Evolutionary conservation across 495 filamentous ascomycete species (phyloP), one percentile per base, ranked within the genome.

Genomic region (Halenospora varia): DNA sequence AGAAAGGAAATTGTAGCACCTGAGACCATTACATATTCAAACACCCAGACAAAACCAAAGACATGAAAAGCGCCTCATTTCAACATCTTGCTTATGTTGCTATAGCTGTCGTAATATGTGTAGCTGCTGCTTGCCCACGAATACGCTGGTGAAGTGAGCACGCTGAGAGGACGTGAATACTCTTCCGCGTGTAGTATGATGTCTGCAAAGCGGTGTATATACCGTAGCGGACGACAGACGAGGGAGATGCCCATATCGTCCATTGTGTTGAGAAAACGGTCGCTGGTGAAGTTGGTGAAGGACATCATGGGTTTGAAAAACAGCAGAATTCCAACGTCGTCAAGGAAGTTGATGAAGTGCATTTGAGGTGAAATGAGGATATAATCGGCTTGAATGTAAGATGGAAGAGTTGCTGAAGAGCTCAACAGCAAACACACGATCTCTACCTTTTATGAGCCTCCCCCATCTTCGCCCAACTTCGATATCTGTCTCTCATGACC

Each of bases 321-420:
- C 15, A 51, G 20, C 25, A 39, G n/a, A n/a, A 58, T 58, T 44
- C 56, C 56, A 11, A 58, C 18, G 41, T 61, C 59, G 41, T 61
- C 59, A 24, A 61, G 9, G 48, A 61, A 47, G 20, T 61, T 61
- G 35, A 61, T 4, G 39, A 51, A 24, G 23, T 61, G 35, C 39
- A 53, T 48, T 24, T 48, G 42, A 35, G 15, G 42, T 8, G 8
- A 46, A 46, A n/a, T 9, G 42, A 46, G 6, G n/a, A 8, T 46
- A 20, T 17, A 17, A 17, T 46, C 13, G 19, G 42, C 15, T 46
- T 46, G 42, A 17, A 13, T 24, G 47, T 24, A 20, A 49, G 6
- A 20, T 24, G 22, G 6, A 25, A 6, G 22, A 25, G 10, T n/a
- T 24, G 47, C 3, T 8, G 3, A 25, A 25, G 25, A n/a, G 17